A percentile compares a stretch with the other conserved stretches of the same genome.
phyloP scores from a whole-genome alignment of 805 yeast species.

The Nakazawaea wickerhamii region DNA sequence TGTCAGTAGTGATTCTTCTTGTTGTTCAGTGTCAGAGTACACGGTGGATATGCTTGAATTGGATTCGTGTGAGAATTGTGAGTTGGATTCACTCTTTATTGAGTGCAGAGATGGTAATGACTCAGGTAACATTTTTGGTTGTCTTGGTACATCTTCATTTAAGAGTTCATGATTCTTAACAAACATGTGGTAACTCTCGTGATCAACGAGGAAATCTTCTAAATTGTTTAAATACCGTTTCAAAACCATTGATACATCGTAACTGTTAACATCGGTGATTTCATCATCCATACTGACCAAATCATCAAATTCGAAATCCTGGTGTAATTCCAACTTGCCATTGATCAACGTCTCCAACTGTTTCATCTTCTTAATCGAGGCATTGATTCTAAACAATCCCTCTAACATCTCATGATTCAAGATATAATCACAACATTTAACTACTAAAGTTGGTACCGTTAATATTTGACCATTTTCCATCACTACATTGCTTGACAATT shows the following conservation, averaged over 20 bases:
- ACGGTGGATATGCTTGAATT: slow-evolving; percentile 12
- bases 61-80: slow-evolving; percentile 13
- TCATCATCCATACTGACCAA: slow-evolving; percentile 17
- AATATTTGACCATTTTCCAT: slow-evolving; percentile 3
- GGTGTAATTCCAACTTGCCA: slow-evolving; percentile 8
- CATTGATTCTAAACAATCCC: slow-evolving; percentile 33
- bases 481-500: not conserved
- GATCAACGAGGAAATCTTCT: slow-evolving; percentile 25
- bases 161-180: slow-evolving; percentile 1
- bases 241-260: slow-evolving; percentile 31
- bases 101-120: slow-evolving; percentile 11
- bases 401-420: slow-evolving; percentile 21
- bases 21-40: slow-evolving; percentile 1
- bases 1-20: not conserved
- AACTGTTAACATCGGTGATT: slow-evolving; percentile 20
- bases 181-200: slow-evolving; percentile 10
- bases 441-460: slow-evolving; percentile 25
- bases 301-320: slow-evolving; percentile 15
- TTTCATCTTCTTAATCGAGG: slow-evolving; percentile 28
- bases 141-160: not conserved
- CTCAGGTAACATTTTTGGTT: not conserved
- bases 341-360: slow-evolving; percentile 22
- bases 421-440: slow-evolving; percentile 27
- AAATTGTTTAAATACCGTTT: slow-evolving; percentile 30
- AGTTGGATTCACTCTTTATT: slow-evolving; percentile 9